Conservation (phyloP, 768 basidiomycete genomes). For the Amanita phalloides region DNA sequence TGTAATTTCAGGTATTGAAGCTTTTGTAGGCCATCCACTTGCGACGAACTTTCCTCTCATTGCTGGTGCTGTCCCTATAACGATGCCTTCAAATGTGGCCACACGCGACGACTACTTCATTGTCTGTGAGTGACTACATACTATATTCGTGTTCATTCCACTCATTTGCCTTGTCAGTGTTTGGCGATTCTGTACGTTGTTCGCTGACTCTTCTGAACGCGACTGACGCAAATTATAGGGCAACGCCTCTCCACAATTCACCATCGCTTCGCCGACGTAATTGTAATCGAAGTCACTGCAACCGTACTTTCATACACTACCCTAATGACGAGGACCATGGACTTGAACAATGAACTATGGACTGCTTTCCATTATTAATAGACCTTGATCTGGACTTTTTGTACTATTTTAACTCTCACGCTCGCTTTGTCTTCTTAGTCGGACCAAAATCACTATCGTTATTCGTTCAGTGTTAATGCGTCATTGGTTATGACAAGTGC, state of each 20-base stretch:
- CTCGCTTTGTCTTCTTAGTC: slow-evolving; percentile 3
- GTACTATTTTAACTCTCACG: not conserved
- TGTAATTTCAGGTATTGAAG: not conserved
- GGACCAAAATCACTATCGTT: not conserved
- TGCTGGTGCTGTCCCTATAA: slow-evolving; percentile 10
- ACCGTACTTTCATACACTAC: not conserved
- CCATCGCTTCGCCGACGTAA: not conserved
- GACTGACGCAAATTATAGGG: slow-evolving; percentile 11
- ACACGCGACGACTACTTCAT: slow-evolving; percentile 16
- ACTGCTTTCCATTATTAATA: not conserved
- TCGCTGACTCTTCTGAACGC: not conserved
- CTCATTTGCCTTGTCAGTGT: slow-evolving; percentile 12
- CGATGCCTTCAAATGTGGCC: slow-evolving; percentile 7
- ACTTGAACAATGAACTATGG: not conserved
- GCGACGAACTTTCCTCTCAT: slow-evolving; percentile 15
- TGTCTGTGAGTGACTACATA: slow-evolving; percentile 13
- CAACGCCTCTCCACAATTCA: slow-evolving; percentile 19
- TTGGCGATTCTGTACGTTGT: slow-evolving; percentile 19
- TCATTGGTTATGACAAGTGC: not conserved
- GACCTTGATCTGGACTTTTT: not conserved
- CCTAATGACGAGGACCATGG: not conserved
- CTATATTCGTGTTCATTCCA: not conserved
- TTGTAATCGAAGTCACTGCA: not conserved
- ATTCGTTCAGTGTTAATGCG: not conserved
- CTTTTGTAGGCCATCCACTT: slow-evolving; percentile 15